Base-by-base conservation (phyloP, 169 alveolate genomes). In the Eimeria sp. region DNA sequence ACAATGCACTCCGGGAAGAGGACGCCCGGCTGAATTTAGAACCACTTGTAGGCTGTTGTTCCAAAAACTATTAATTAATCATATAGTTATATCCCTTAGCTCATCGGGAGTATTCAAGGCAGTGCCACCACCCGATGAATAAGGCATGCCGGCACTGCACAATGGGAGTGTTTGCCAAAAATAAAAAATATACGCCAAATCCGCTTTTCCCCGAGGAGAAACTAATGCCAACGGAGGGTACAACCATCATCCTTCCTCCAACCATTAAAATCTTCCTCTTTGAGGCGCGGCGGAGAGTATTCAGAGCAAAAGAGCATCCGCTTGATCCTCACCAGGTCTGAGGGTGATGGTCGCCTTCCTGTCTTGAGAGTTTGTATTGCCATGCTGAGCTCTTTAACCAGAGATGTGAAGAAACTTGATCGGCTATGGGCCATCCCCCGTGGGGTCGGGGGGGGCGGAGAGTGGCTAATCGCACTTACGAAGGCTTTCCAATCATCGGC, bases 321-420 rank as follows among this genome's bases (percentile, higher is more conserved):
- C 63, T 76, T 76, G 20, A 76, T 1, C 63, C 20, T 40, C 57
- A 45, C 9, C 5, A 47, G 30, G 3, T 45, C 22, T 47, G 18
- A 10, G 18, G 22, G 22, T 27, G n/a, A 34, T 10, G 57, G 57
- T 22, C 87, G n/a, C 22, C 63, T 2, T 40, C 87, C 87, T 34
- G 30, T 40, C 87, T 76, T 76, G 63, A 76, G 87, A 9, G 25
- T 20, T 25, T 76, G 87, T 10, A 76, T 20, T 47, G 63, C 87
- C 14, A 16, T 45, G 87, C 87, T 76, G 58, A 76, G 87, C 14
- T 47, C 45, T 22, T 18, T 5, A 6, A 22, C 63, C 87, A 40
- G 40, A 40, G 5, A 16, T 13, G 2, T 6, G 40, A 16, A 6
- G 51, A 11, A 13, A 30, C 5, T 14, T n/a, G 20, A 25, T 13